Conservation (phyloP, 257 asterid genomes). For the Prunella vulgaris region DNA sequence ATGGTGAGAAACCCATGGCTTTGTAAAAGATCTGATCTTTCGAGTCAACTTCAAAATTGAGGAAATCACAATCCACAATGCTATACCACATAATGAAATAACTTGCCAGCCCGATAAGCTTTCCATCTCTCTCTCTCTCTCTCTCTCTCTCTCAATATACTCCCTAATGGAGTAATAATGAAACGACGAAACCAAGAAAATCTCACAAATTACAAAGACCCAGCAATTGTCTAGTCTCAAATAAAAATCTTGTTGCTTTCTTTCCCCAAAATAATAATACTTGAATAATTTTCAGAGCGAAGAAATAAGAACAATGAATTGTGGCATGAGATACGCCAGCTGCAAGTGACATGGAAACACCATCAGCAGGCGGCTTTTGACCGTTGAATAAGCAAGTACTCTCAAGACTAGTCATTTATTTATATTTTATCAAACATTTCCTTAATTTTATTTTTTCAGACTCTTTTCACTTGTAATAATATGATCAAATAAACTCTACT, state of each 20-base stretch:
- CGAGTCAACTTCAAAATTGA: conserved; percentile 59
- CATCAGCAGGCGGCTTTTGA: conserved; percentile 5
- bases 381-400: neutral
- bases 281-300: neutral
- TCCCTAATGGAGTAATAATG: no score
- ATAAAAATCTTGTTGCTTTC: no score
- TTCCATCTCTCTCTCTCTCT: conserved; percentile 42
- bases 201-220: no score
- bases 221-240: neutral
- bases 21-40: conserved; percentile 68
- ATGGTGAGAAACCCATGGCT: conserved; percentile 62
- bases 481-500: no score
- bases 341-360: neutral
- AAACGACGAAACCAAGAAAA: no score
- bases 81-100: conserved; percentile 50
- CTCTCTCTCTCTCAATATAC: neutral
- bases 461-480: no score
- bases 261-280: no score
- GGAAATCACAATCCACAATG: conserved; percentile 64
- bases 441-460: no score
- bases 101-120: conserved; percentile 56
- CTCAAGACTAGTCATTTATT: no score
- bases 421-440: no score
- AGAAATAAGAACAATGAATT: no score
- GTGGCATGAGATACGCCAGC: no score